A percentile compares a stretch with the other conserved stretches of the same genome.
phyloP scores from a whole-genome alignment of 129 eudicot species.

The Flaveria robusta region DNA sequence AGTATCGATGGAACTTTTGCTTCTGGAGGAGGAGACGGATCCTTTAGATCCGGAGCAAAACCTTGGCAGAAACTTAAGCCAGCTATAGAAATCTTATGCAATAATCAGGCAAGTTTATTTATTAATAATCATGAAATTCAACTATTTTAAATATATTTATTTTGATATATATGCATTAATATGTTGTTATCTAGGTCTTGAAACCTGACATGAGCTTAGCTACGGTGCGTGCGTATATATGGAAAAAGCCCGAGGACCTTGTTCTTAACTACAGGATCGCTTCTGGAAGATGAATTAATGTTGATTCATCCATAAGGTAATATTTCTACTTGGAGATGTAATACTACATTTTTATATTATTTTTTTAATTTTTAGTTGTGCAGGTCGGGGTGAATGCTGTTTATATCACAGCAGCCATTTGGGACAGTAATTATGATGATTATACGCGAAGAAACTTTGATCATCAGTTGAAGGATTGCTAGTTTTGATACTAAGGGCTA shows the following conservation, averaged over 20 bases:
- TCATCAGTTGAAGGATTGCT: conserved; percentile 21
- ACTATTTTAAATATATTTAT: neutral
- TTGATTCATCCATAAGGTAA: conserved; percentile 26
- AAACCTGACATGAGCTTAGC: conserved; percentile 97
- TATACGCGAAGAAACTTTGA: conserved; percentile 11
- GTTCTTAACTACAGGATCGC: conserved; percentile 74
- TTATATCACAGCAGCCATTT: neutral
- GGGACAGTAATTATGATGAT: conserved; percentile 6
- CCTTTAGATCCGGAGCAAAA: conserved; percentile 67
- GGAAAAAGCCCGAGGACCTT: conserved; percentile 93
- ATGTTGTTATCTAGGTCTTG: conserved; percentile 61
- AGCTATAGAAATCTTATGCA: conserved; percentile 84
- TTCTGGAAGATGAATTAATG: conserved; percentile 54
- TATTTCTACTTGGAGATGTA: conserved; percentile 8
- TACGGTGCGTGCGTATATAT: conserved; percentile 89
- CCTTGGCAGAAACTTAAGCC: conserved; percentile 90
- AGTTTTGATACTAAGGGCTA: conserved; percentile 14
- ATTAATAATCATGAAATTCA: neutral
- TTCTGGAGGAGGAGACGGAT: conserved; percentile 66
- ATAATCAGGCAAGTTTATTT: conserved; percentile 75
- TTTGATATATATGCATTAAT: conserved; percentile 5
- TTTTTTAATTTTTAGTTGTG: neutral
- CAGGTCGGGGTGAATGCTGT: conserved; percentile 12
- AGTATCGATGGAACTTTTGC: conserved; percentile 62
- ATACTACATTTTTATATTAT: neutral